These are phyloP conservation scores for Diaporthe humulicola DNA, from an alignment of 2,329 filamentous ascomycete genomes.

Conservation along the genomic window DNA sequence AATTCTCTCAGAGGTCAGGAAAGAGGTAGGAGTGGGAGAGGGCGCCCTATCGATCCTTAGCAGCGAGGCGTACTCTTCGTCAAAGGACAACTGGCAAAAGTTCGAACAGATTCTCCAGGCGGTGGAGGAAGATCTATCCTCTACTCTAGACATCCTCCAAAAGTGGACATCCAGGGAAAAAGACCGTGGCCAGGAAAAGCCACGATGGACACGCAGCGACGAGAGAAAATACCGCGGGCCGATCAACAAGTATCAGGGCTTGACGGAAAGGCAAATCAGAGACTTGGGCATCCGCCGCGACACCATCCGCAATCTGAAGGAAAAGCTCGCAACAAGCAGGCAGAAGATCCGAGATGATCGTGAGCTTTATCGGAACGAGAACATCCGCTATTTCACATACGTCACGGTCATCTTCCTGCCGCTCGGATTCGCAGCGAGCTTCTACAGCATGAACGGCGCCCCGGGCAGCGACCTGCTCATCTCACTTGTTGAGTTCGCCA, in stretches of 20 bases:
- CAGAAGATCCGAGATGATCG: not conserved
- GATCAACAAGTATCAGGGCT: not conserved
- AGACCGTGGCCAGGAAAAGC: not conserved
- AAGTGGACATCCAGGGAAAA: constrained; percentile 43
- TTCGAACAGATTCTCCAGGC: not conserved
- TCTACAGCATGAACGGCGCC: not conserved
- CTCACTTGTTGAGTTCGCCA: too few species aligned
- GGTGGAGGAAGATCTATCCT: constrained; percentile 23
- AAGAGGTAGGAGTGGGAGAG: too few species aligned
- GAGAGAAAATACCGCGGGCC: not conserved
- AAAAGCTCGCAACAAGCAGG: not conserved
- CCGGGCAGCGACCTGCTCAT: not conserved
- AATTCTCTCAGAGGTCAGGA: too few species aligned
- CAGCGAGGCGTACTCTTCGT: too few species aligned
- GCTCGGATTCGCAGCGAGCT: not conserved
- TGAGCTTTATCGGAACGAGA: constrained; percentile 13
- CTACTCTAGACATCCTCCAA: not conserved
- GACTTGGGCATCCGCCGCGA: not conserved
- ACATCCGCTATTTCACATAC: not conserved
- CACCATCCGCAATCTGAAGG: constrained; percentile 6
- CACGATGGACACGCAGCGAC: not conserved
- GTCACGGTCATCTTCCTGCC: constrained; percentile 5
- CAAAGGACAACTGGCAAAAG: too few species aligned
- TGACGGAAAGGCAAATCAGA: not conserved
- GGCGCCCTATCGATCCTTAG: too few species aligned